phyloP scores from a whole-genome alignment of 2,329 filamentous ascomycete genomes.

The Cordyceps farinosa region DNA sequence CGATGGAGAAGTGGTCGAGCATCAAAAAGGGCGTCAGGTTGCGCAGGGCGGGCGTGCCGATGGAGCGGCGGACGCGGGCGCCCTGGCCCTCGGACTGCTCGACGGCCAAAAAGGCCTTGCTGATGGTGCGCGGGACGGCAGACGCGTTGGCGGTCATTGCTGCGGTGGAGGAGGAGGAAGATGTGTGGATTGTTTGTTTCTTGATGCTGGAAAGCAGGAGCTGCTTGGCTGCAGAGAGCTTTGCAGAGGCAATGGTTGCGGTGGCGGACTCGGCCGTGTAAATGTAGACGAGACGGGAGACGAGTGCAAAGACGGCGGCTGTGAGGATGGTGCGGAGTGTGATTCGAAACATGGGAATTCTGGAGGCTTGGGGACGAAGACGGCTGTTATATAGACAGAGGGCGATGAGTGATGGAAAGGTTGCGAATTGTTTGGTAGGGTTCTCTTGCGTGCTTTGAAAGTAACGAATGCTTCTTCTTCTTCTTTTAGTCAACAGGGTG shows the following conservation, averaged over 20 bases:
- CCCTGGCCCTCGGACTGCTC: constrained; percentile 88
- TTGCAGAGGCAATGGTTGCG: background rate
- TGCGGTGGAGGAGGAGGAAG: background rate
- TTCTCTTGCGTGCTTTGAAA: no score
- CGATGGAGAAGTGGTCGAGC: constrained; percentile 87
- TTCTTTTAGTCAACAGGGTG: background rate
- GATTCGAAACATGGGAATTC: constrained; percentile 10
- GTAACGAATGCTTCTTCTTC: background rate
- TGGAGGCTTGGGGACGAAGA: background rate
- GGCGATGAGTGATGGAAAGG: background rate
- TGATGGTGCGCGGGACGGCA: constrained; percentile 46
- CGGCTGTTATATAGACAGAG: constrained; percentile 3
- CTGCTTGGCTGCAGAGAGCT: constrained; percentile 7
- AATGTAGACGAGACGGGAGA: constrained; percentile 4
- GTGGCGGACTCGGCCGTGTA: background rate
- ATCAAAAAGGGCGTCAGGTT: constrained; percentile 93
- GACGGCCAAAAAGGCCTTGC: constrained; percentile 76
- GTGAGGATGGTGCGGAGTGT: background rate
- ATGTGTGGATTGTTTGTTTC: background rate
- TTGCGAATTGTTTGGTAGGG: constrained; percentile 3
- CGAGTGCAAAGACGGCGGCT: background rate
- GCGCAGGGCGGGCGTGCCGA: constrained; percentile 77
- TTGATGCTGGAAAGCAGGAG: background rate
- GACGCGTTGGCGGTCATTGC: constrained; percentile 1
- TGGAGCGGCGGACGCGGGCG: constrained; percentile 79